Conservation (phyloP, 257 asterid species). For the Solanum habrochaites region DNA sequence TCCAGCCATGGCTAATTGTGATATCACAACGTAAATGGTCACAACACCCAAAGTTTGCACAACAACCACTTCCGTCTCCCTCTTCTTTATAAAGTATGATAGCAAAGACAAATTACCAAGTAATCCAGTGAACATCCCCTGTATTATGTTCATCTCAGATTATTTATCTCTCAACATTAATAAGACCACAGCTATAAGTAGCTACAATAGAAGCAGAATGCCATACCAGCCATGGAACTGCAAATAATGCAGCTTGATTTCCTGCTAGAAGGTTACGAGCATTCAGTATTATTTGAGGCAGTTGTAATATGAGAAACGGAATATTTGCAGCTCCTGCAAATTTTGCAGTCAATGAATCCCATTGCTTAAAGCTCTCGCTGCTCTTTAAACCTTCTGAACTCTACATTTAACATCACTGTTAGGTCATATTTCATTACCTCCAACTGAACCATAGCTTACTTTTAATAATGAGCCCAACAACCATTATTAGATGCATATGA, state of each 20-base stretch:
- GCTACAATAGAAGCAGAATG: background rate
- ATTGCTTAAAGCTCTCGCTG: constrained; percentile 42
- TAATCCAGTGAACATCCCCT: constrained; percentile 99
- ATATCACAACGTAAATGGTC: constrained; percentile 63
- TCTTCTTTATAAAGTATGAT: constrained; percentile 84
- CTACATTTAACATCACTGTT: constrained; percentile 21
- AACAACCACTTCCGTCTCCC: constrained; percentile 71
- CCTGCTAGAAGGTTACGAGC: constrained; percentile 81
- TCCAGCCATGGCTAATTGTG: constrained; percentile 86
- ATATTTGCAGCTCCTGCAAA: constrained; percentile 91
- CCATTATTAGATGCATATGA: background rate
- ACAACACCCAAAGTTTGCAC: constrained; percentile 86
- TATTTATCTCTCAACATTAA: background rate
- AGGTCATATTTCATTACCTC: background rate
- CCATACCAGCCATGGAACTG: constrained; percentile 96
- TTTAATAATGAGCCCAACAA: background rate
- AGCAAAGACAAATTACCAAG: constrained; percentile 84
- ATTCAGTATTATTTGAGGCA: constrained; percentile 91
- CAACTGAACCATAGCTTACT: background rate
- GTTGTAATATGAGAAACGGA: constrained; percentile 83
- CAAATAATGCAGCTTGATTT: constrained; percentile 67
- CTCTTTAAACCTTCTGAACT: constrained; percentile 25
- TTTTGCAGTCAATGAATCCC: constrained; percentile 86
- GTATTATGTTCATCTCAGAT: background rate
- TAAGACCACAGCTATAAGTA: background rate